A percentile compares a stretch with the other conserved stretches of the same genome.
Conservation (phyloP, 495 filamentous ascomycete species). For the Hypoxylon lienhwacheense region DNA sequence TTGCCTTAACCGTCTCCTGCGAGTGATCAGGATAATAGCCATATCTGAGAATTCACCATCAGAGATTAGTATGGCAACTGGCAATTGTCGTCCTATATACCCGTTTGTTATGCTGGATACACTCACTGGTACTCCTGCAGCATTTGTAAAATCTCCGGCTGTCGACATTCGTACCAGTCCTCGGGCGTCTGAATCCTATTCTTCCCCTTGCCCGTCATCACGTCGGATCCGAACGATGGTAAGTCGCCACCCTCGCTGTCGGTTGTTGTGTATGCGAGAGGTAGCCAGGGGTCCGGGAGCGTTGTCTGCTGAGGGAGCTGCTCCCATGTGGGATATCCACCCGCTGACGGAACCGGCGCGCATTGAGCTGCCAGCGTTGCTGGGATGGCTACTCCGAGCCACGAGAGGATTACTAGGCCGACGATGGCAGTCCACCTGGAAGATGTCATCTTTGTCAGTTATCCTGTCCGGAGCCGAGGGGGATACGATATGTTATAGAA, state of each 20-base stretch:
- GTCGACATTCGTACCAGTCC: slow-evolving; percentile 56
- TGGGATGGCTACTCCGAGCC: slow-evolving; percentile 17
- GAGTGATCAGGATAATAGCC: slow-evolving; percentile 58
- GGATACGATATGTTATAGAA: background rate
- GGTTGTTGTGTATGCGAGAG: slow-evolving; percentile 48
- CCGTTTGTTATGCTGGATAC: background rate
- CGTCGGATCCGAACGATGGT: slow-evolving; percentile 40
- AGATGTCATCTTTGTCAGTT: slow-evolving; percentile 17
- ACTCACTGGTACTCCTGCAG: slow-evolving; percentile 55
- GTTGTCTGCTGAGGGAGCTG: slow-evolving; percentile 47
- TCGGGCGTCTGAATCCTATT: slow-evolving; percentile 49
- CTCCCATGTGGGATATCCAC: slow-evolving; percentile 43
- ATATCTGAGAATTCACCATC: slow-evolving; percentile 29
- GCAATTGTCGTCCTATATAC: background rate
- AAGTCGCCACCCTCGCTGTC: slow-evolving; percentile 40
- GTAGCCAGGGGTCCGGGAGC: slow-evolving; percentile 54
- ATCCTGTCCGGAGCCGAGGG: background rate
- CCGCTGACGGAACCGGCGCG: slow-evolving; percentile 43
- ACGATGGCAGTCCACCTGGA: slow-evolving; percentile 17
- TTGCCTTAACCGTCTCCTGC: slow-evolving; percentile 54
- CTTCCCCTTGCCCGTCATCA: slow-evolving; percentile 44
- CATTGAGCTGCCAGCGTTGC: slow-evolving; percentile 33
- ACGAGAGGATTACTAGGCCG: slow-evolving; percentile 12
- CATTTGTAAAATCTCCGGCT: slow-evolving; percentile 55
- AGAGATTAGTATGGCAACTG: background rate